Base-by-base conservation (phyloP, 495 filamentous ascomycete genomes). In the Xylaria bambusicola region DNA sequence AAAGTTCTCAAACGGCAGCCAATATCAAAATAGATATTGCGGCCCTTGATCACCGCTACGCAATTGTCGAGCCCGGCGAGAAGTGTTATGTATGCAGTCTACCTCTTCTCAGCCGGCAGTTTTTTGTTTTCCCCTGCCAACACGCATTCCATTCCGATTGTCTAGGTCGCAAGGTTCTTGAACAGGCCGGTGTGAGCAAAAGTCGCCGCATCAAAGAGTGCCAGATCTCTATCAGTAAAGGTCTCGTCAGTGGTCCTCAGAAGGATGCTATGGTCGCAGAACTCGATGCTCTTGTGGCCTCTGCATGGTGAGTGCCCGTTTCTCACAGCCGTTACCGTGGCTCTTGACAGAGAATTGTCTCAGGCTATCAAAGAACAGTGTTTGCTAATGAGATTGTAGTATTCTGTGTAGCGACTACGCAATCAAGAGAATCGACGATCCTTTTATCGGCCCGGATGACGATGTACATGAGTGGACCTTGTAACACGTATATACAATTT, bases 71-170 rank as follows among this genome's bases (percentile, higher is more conserved):
- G 71, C 94, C 95, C 0, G 94, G 95, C 1, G 94, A 98, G 78
- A 85, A 89, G 64, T 98, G 94, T 69, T 93, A 90, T 73, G 81
- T 89, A 18, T 98, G 94, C 67, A 84, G 86, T 4, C 72, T 97
- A 44, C 95, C 94, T 23, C 76, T 98, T 36, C 79, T 98, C 17
- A 89, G 86, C 61, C 77, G 93, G 57, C 91, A 96, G 69, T 98
- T 98, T 75, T 98, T 97, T 61, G 94, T 98, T 10, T 98, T 98
- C 69, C 93, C 94, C 0, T 98, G 94, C 71, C 94, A 97, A 77
- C 94, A 98, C 73, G 92, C 92, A 18, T 98, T 97, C 64, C 94
- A 98, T 70, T 90, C 88, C 59, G 94, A 98, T 66, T 98, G 95
- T 70, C 71, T 98, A 18, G 93, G 88, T 0, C 84, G 82, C 64